phyloP scores from a whole-genome alignment of 116 monocot species.

The Dioscorea cayenensis region DNA sequence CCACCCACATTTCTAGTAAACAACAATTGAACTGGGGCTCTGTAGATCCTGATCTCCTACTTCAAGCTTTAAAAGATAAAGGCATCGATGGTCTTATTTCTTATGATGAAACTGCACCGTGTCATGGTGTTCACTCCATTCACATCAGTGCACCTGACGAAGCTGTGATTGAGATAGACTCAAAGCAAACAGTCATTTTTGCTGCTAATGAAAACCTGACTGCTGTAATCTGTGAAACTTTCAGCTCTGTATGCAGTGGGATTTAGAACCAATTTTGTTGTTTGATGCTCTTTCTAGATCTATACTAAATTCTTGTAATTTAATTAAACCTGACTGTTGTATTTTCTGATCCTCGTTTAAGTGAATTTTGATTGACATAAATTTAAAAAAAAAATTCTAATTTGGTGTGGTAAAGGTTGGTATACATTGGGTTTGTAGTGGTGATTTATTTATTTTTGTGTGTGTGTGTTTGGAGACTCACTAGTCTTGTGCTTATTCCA shows the following conservation, averaged over 20 bases:
- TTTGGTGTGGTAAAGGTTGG: too few species aligned
- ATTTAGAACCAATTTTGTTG: neutral
- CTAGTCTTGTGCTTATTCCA: too few species aligned
- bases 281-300: too few species aligned
- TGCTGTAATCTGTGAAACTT: constrained; percentile 29
- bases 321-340: too few species aligned
- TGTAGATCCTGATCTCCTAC: constrained; percentile 36
- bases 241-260: constrained; percentile 11
- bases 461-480: too few species aligned
- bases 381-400: too few species aligned
- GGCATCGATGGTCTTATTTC: constrained; percentile 29
- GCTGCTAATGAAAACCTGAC: constrained; percentile 22
- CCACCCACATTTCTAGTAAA: constrained; percentile 1
- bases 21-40: constrained; percentile 38
- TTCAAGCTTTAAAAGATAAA: constrained; percentile 33
- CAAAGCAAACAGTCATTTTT: constrained; percentile 26
- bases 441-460: too few species aligned
- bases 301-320: too few species aligned
- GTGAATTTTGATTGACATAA: too few species aligned
- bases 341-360: too few species aligned
- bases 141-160: constrained; percentile 12
- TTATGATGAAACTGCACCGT: constrained; percentile 5
- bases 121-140: constrained; percentile 2
- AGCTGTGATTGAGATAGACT: constrained; percentile 28
- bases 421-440: too few species aligned